Evolutionary conservation across 2,329 filamentous ascomycete genomes (phyloP).

Genomic region (Alternaria gansuensis): DNA sequence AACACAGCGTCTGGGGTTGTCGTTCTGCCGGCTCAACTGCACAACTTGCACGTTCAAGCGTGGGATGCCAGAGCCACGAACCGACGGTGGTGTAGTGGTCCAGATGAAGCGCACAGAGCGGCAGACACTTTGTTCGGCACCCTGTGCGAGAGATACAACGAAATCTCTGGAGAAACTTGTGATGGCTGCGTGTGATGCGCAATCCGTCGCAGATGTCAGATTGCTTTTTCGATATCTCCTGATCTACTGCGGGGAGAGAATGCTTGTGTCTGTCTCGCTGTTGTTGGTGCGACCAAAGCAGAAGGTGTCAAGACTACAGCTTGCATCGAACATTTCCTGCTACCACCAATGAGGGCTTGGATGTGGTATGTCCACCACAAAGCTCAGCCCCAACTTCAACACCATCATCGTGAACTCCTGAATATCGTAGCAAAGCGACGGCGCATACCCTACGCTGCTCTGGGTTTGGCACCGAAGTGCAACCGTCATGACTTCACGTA

Average conservation of each 20-base stretch:
- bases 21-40: conserved; percentile 31
- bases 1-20: conserved; percentile 12
- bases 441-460: conserved; percentile 14
- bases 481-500: conserved; percentile 9
- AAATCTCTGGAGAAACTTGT: not conserved
- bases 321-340: conserved; percentile 16
- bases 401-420: conserved; percentile 19
- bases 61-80: conserved; percentile 19
- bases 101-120: conserved; percentile 5
- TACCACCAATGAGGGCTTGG: conserved; percentile 21
- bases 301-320: conserved; percentile 26
- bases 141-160: conserved; percentile 7
- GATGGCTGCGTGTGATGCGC: conserved; percentile 9
- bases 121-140: conserved; percentile 4
- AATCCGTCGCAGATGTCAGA: not conserved
- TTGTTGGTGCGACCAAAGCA: conserved; percentile 23
- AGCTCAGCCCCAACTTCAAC: conserved; percentile 21
- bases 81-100: conserved; percentile 10
- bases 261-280: conserved; percentile 6
- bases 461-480: conserved; percentile 14
- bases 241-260: conserved; percentile 10
- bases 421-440: conserved; percentile 6
- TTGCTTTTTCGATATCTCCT: conserved; percentile 16
- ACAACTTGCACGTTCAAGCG: conserved; percentile 32
- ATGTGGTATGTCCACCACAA: conserved; percentile 12